A percentile compares a stretch with the other conserved stretches of the same genome.
Conservation (phyloP, 2,329 filamentous ascomycete species). For the Fusarium torulosum region DNA sequence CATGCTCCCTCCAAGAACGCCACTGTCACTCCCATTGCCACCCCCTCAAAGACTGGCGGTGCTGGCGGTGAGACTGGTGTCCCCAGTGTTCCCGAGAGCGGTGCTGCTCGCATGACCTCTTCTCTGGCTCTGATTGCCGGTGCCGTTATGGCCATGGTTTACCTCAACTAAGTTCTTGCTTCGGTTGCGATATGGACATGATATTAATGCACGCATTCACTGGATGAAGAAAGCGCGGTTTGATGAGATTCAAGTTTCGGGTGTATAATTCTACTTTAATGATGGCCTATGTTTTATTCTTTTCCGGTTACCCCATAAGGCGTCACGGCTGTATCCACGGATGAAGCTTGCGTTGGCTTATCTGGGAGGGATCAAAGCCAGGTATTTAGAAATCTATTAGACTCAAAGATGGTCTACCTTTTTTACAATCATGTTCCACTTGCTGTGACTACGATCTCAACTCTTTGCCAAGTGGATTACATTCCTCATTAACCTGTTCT, state of each 20-base stretch:
- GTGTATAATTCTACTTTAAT: constrained; percentile 49
- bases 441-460: background rate
- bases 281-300: constrained; percentile 47
- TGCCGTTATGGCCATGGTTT: constrained; percentile 52
- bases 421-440: background rate
- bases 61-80: background rate
- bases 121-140: constrained; percentile 52
- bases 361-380: constrained; percentile 41
- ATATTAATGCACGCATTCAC: constrained; percentile 34
- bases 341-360: constrained; percentile 38
- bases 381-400: constrained; percentile 47
- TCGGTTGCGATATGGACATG: constrained; percentile 21
- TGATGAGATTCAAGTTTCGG: constrained; percentile 43
- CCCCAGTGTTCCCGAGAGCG: constrained; percentile 7
- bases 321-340: constrained; percentile 44
- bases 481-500: background rate
- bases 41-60: constrained; percentile 21
- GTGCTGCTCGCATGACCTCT: constrained; percentile 47
- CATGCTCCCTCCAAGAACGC: constrained; percentile 31
- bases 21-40: constrained; percentile 31
- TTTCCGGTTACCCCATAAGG: constrained; percentile 48
- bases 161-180: constrained; percentile 48
- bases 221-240: constrained; percentile 39
- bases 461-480: background rate
- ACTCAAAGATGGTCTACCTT: constrained; percentile 32